phyloP scores from a whole-genome alignment of 2,329 filamentous ascomycete species.

The Thermomyces lanuginosus region DNA sequence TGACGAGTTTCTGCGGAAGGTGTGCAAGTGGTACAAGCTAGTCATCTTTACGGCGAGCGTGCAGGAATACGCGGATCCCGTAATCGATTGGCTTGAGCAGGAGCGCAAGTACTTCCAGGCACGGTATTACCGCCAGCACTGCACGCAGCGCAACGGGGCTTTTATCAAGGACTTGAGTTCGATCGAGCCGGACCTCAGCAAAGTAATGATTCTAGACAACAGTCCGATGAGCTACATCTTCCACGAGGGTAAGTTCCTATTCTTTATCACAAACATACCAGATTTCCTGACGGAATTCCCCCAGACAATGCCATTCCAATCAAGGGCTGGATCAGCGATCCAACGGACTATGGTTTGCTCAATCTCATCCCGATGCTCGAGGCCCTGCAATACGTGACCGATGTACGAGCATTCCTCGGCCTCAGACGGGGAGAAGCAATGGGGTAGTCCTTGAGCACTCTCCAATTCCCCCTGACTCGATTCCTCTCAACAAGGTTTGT shows the following conservation, averaged over 20 bases:
- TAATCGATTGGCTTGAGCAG: slow-evolving; percentile 95
- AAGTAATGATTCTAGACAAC: slow-evolving; percentile 98
- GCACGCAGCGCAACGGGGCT: slow-evolving; percentile 83
- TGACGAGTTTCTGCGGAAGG: slow-evolving; percentile 86
- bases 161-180: slow-evolving; percentile 97
- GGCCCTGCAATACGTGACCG: slow-evolving; percentile 88
- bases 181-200: slow-evolving; percentile 90
- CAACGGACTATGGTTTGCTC: slow-evolving; percentile 86
- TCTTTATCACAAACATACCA: not conserved
- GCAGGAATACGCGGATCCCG: slow-evolving; percentile 94
- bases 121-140: slow-evolving; percentile 91
- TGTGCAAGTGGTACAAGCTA: slow-evolving; percentile 96
- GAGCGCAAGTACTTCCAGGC: slow-evolving; percentile 93
- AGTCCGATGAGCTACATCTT: slow-evolving; percentile 97
- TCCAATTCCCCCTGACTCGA: not conserved
- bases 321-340: slow-evolving; percentile 98
- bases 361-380: slow-evolving; percentile 86
- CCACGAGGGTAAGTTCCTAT: slow-evolving; percentile 59
- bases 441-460: slow-evolving; percentile 9
- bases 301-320: slow-evolving; percentile 97
- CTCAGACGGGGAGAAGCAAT: slow-evolving; percentile 63
- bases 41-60: slow-evolving; percentile 95
- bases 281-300: slow-evolving; percentile 2
- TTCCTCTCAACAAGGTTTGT: too few relatives aligned
- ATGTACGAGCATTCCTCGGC: slow-evolving; percentile 79